Evolutionary conservation across 2,329 filamentous ascomycete genomes (phyloP), one percentile per base, ranked within the genome.

Genomic region (Aspergillus pseudonomiae): DNA sequence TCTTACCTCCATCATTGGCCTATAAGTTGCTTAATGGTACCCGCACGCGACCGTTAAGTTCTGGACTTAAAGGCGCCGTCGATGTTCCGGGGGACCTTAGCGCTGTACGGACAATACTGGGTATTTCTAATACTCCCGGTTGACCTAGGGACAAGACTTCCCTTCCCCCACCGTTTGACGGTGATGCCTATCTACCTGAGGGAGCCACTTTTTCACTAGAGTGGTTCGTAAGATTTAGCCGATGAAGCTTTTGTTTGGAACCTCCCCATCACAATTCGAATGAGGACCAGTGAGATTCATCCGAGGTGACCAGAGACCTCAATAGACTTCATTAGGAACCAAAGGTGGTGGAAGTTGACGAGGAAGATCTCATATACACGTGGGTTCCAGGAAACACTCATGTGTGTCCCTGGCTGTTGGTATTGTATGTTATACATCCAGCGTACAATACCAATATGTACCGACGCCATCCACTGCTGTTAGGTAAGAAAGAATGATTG

Each of bases 11-110:
- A 21, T 61, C 9, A 64, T 61, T 64, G 62, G 62, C 19, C 41
- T 21, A 53, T 56, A 34, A 34, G 28, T 41, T 28, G 21, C 52
- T 43, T 24, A 39, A 56, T 61, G 54, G 62, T 48, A 57, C 59
- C 60, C 46, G 24, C 62, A 61, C 30, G 54, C 54, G 41, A 61
- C 54, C 45, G 54, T 61, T 64, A 60, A 48, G 58, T 61, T 50
- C 59, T 63, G 62, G 59, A 61, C 62, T 63, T 50, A 50, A 59
- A 24, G 59, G 34, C 52, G 59, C 59, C 52, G 59, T 60, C 52
- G 59, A 55, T 53, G 39, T 24, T 45, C 46, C 24, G 24, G 26
- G 45, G 46, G 26, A 50, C 26, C 46, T 52, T 32, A 52, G 28
- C 28, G 28, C 30, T 10, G 14, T 52, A 32, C 34, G 26, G n/a